Evolutionary conservation across 257 asterid species (phyloP).

Genomic region (Anisodus tanguticus): DNA sequence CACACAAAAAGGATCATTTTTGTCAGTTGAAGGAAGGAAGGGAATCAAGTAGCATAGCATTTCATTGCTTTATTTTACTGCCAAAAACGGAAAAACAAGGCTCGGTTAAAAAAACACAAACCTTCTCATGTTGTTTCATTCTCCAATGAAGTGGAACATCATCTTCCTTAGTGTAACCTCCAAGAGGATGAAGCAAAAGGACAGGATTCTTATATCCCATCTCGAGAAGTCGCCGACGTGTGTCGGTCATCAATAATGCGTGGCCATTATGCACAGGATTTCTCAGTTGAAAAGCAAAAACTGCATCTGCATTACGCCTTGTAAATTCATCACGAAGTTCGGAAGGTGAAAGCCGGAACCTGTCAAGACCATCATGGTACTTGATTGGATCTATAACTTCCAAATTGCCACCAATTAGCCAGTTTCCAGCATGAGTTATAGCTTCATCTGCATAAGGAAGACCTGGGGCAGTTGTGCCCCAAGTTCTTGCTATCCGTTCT

Average conservation of each 20-base stretch:
- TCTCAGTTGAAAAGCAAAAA: constrained; percentile 92
- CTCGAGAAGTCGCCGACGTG: constrained; percentile 82
- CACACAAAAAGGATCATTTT: no score
- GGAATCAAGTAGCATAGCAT: background rate
- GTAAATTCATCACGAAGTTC: constrained; percentile 78
- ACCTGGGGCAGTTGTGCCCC: constrained; percentile 93
- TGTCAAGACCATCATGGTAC: constrained; percentile 77
- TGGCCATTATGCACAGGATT: constrained; percentile 97
- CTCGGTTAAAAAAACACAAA: constrained; percentile 16
- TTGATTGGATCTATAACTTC: constrained; percentile 72
- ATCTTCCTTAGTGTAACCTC: constrained; percentile 90
- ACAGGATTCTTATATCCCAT: constrained; percentile 91
- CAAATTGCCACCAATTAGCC: constrained; percentile 91
- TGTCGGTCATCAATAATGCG: constrained; percentile 86
- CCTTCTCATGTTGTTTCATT: constrained; percentile 98
- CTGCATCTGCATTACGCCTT: constrained; percentile 84
- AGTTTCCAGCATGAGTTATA: constrained; percentile 68
- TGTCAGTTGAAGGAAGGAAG: background rate
- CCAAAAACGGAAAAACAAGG: background rate
- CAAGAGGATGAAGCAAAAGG: constrained; percentile 83
- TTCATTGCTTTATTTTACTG: background rate
- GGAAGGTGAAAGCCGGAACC: constrained; percentile 82
- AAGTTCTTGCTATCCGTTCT: constrained; percentile 90
- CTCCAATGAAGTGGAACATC: constrained; percentile 93
- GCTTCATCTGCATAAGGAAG: constrained; percentile 82